A percentile compares a stretch with the other conserved stretches of the same genome.
Evolutionary conservation across 1,139 yeast species (phyloP).

Genomic region (Saccharomyces hybrid): DNA sequence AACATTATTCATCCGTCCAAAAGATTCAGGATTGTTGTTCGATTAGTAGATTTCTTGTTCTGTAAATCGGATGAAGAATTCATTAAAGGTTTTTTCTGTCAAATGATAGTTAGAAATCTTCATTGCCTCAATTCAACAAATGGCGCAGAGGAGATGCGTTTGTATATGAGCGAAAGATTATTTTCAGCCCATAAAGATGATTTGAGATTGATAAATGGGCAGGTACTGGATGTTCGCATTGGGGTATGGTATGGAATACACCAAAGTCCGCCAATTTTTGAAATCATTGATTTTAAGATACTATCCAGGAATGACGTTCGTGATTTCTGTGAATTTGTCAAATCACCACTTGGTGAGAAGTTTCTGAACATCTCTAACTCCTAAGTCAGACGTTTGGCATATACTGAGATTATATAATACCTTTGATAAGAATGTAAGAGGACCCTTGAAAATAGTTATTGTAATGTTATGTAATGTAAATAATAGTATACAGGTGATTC

Average conservation of each 20-base stretch:
- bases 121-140: neutral
- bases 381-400: neutral
- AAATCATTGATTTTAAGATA: neutral
- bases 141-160: neutral
- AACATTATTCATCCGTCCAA: neutral
- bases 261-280: neutral
- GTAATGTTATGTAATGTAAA: neutral
- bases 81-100: neutral
- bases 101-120: neutral
- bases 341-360: neutral
- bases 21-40: neutral
- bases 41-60: neutral
- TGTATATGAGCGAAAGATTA: neutral
- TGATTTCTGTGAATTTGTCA: neutral
- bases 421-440: neutral
- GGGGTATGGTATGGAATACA: neutral
- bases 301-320: neutral
- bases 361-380: neutral
- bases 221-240: neutral
- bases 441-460: neutral
- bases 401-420: neutral
- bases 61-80: neutral
- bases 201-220: neutral
- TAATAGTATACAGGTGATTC: neutral
- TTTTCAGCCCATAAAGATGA: neutral